These are phyloP conservation scores for Castanea crenata DNA, from an alignment of 306 rosid species.

Conservation along the genomic window DNA sequence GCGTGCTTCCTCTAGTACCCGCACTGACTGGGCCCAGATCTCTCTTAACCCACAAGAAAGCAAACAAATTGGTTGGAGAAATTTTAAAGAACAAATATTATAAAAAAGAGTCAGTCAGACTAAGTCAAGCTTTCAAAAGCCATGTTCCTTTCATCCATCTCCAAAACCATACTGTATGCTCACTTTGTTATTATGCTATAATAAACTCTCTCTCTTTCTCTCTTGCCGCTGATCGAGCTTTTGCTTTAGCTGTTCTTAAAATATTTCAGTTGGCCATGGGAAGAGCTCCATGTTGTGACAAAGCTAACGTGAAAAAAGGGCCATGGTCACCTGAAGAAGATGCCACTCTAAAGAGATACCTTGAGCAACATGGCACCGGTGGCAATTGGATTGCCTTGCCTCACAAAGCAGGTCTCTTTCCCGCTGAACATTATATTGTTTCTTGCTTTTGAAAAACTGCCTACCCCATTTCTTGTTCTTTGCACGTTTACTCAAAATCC, in stretches of 20 bases:
- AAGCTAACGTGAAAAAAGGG: slow-evolving; percentile 69
- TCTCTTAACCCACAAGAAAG: background rate
- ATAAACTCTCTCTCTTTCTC: background rate
- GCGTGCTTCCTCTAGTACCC: slow-evolving; percentile 21
- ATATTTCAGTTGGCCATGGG: slow-evolving; percentile 43
- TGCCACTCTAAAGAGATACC: slow-evolving; percentile 47
- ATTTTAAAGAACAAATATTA: background rate
- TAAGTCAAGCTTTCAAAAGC: slow-evolving; percentile 36
- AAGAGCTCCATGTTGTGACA: slow-evolving; percentile 84
- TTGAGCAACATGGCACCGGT: slow-evolving; percentile 45
- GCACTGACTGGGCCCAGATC: slow-evolving; percentile 22
- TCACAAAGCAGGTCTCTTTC: slow-evolving; percentile 56
- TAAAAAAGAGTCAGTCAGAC: slow-evolving; percentile 26
- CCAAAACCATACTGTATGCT: background rate
- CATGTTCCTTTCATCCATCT: background rate
- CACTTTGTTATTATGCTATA: background rate
- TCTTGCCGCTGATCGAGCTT: no score
- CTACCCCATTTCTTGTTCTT: background rate
- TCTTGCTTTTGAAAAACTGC: background rate
- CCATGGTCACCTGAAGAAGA: slow-evolving; percentile 91
- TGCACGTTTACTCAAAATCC: background rate
- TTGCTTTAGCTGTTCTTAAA: background rate
- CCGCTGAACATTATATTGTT: background rate
- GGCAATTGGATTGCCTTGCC: slow-evolving; percentile 68
- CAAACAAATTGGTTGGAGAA: no score